Evolutionary conservation across 352 stramenopile species (phyloP), one percentile per base, ranked within the genome.

Genomic region (Phytopythium ostracodes): DNA sequence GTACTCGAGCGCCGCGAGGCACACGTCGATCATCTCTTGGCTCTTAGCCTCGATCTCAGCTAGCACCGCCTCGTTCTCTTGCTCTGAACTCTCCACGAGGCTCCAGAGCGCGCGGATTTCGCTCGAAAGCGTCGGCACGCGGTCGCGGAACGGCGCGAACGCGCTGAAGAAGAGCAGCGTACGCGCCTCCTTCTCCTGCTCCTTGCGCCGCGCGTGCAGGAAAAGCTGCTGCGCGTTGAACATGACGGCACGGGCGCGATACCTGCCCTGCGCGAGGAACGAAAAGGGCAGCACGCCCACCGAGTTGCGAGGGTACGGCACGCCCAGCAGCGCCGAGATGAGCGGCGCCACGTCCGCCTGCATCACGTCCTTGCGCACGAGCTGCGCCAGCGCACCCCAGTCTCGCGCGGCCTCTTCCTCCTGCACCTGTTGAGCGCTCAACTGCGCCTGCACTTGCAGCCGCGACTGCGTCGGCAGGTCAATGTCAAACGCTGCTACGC

Each of bases 301-400:
- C 25, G 87, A 96, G 56, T 96, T 96, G n/a, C 85, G 78, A 0
- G 87, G 84, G 46, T 91, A 91, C 35, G 84, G 83, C 2, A 89
- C 40, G 4, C 87, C 87, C 17, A 96, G 62, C 27, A 96, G 60
- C 44, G 83, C 70, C 53, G 79, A 87, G 42, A 92, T 76, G 4
- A 94, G 69, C 17, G 84, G 84, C n/a, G 87, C 87, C 2, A 96
- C 67, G 63, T 96, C 84, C 11, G 84, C 86, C 59, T 96, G 87
- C 81, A 94, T 91, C 31, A 94, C 84, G 56, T 96, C 87, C 50
- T 83, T 87, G 15, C 87, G 80, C 51, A 77, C 59, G 29, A 91
- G 65, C 14, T 68, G 50, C 9, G 29, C 24, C 24, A 96, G 76
- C 4, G 52, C 55, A 18, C 72, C 77, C 76, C 82, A 93, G 18